Evolutionary conservation across 2,329 filamentous ascomycete genomes (phyloP), one percentile per base, ranked within the genome.

Genomic region (Purpureocillium takamizusanense): DNA sequence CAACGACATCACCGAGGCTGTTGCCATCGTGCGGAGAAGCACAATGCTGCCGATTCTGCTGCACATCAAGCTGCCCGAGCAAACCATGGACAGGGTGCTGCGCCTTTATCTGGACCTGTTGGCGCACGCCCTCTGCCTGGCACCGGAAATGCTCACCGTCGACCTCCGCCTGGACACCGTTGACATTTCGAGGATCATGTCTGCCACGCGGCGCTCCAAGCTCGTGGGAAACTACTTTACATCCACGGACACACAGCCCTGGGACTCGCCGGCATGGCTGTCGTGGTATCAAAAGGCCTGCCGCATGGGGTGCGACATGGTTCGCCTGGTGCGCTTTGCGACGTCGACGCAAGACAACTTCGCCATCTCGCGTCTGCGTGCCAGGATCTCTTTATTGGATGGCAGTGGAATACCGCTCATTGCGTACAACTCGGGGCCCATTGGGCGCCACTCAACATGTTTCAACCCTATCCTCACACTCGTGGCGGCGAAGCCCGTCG

Each of bases 381-480:
- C 69, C 28, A 62, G 65, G 13, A 62, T 78, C 4, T 60, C 62
- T 34, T 57, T 57, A 11, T 52, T 69, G 3, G 61, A 25, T 5
- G 21, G 62, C 1, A 59, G 61, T 1, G 59, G 60, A 6, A 56
- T 78, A 12, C 75, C 78, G 0, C 42, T 83, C 1, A 74, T 81
- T 16, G 70, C 74, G 9, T 83, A 80, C 57, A 84, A 83, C 47
- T 78, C 76, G 1, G 81, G 81, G 0, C 56, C 63, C 7, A 58
- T 75, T 4, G 83, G 83, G 1, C 70, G 78, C 31, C 69, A 72
- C 35, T 86, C 83, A 0, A 72, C 74, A 18, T 81, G 73, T 44
- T 78, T 83, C 56, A 86, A 86, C 47, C 69, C 69, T 17, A 67
- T 79, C 2, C 57, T 86, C 10, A 81, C 78, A 0, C 73, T 52